Percentiles rank a stretch among this genome's conserved stretches.
Conservation (phyloP, 495 filamentous ascomycete species). For the Parachaetomium inaequale region DNA sequence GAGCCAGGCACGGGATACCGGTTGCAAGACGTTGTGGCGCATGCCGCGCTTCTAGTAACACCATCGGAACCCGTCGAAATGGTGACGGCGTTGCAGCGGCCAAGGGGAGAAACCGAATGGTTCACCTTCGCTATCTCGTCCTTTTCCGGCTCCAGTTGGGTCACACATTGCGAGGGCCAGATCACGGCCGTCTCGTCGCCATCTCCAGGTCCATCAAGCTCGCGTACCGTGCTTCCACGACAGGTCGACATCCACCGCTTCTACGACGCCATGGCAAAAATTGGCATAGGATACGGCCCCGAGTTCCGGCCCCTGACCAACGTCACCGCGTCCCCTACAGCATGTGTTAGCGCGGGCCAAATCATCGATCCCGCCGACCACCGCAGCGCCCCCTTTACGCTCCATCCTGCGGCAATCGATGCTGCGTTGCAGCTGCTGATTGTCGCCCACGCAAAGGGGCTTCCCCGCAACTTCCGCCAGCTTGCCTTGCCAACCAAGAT, state of each 20-base stretch:
- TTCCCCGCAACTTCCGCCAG: too few species aligned
- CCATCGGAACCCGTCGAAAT: conserved; percentile 38
- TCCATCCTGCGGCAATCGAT: too few species aligned
- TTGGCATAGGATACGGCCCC: conserved; percentile 32
- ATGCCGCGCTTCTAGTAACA: conserved; percentile 38
- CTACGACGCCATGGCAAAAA: conserved; percentile 21
- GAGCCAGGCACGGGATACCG: conserved; percentile 31
- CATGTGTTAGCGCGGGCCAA: conserved; percentile 19
- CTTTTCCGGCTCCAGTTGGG: conserved; percentile 35
- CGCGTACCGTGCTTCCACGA: too few species aligned
- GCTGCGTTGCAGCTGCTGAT: too few species aligned
- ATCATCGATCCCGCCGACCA: neutral
- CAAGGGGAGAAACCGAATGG: conserved; percentile 35
- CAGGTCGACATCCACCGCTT: conserved; percentile 18
- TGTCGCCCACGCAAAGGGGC: too few species aligned
- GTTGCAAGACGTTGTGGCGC: conserved; percentile 33
- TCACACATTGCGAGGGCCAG: conserved; percentile 42
- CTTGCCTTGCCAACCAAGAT: too few species aligned
- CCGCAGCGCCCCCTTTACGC: too few species aligned
- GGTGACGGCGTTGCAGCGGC: conserved; percentile 38
- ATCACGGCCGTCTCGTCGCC: too few species aligned
- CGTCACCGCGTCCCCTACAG: conserved; percentile 28
- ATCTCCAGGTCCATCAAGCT: too few species aligned
- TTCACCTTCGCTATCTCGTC: conserved; percentile 47
- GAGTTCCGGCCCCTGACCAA: conserved; percentile 31